Percentiles rank a stretch among this genome's conserved stretches.
phyloP scores from a whole-genome alignment of 208 protist genomes.

The Trypanosoma cruzi region DNA sequence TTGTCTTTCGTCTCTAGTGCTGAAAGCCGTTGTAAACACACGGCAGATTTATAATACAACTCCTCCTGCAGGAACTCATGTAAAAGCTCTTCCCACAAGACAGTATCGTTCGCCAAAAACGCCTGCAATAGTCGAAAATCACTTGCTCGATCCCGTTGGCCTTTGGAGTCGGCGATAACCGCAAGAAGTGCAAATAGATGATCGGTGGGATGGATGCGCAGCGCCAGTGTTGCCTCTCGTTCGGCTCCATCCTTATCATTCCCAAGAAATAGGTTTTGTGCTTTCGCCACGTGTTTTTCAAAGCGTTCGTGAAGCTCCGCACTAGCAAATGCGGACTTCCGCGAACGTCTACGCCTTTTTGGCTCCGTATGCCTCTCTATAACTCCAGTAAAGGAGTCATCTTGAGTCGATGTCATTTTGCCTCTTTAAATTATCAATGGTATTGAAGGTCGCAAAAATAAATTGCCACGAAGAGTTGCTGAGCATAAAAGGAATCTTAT shows the following conservation, averaged over 20 bases:
- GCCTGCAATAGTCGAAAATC: conserved; percentile 90
- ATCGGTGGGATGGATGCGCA: conserved; percentile 78
- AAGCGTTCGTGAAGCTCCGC: conserved; percentile 54
- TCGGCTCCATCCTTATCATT: conserved; percentile 66
- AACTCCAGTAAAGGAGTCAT: conserved; percentile 16
- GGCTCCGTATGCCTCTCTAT: conserved; percentile 26
- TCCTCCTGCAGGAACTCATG: conserved; percentile 85
- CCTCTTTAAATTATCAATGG: background rate
- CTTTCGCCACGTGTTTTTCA: conserved; percentile 60
- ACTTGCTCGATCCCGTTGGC: conserved; percentile 80
- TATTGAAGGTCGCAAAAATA: background rate
- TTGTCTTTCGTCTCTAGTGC: conserved; percentile 59
- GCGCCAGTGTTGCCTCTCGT: conserved; percentile 59
- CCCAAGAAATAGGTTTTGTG: conserved; percentile 70
- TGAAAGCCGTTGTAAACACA: conserved; percentile 84
- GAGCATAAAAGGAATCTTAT: background rate
- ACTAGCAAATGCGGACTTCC: conserved; percentile 42
- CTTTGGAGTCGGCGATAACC: conserved; percentile 79
- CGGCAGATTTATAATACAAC: conserved; percentile 85
- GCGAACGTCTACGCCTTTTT: conserved; percentile 7
- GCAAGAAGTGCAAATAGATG: conserved; percentile 85
- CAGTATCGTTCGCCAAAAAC: conserved; percentile 74
- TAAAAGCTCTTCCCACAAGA: conserved; percentile 86
- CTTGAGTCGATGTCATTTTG: conserved; percentile 14
- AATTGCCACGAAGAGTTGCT: background rate